phyloP scores from a whole-genome alignment of 2,329 filamentous ascomycete genomes.

The Alternaria infectoria region DNA sequence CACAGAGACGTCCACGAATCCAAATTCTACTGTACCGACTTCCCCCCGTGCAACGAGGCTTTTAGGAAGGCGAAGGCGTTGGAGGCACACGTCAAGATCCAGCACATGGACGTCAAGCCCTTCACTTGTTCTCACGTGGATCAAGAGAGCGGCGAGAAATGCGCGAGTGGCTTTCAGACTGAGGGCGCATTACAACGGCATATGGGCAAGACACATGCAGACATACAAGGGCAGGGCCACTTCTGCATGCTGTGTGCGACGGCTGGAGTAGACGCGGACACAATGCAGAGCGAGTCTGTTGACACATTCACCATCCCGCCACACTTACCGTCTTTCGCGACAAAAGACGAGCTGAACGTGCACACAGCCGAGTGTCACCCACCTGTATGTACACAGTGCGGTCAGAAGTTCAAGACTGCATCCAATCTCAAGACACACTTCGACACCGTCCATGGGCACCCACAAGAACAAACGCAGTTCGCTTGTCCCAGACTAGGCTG shows the following conservation, averaged over 20 bases:
- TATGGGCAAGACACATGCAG: conserved; percentile 71
- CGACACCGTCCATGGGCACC: conserved; percentile 69
- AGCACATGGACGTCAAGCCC: conserved; percentile 74
- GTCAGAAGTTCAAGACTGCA: conserved; percentile 66
- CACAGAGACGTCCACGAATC: conserved; percentile 81
- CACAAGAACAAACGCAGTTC: conserved; percentile 57
- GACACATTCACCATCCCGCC: background rate
- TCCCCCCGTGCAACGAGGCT: conserved; percentile 72
- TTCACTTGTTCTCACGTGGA: conserved; percentile 72
- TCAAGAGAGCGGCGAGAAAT: conserved; percentile 60
- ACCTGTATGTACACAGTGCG: conserved; percentile 76
- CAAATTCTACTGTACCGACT: conserved; percentile 75
- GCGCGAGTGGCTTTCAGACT: conserved; percentile 75
- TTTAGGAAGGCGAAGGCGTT: conserved; percentile 90
- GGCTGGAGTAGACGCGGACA: conserved; percentile 40
- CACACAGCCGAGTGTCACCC: conserved; percentile 77
- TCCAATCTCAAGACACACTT: conserved; percentile 68
- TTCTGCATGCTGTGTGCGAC: conserved; percentile 75
- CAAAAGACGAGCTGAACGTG: conserved; percentile 71
- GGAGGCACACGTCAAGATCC: conserved; percentile 78
- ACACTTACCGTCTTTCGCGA: conserved; percentile 64
- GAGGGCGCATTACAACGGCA: conserved; percentile 75
- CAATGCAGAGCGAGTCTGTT: conserved; percentile 32
- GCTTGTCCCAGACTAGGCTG: conserved; percentile 73
- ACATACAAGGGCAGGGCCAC: conserved; percentile 62